Base-by-base conservation (phyloP, 2,329 filamentous ascomycete species). In the Xylariaceae sp. region DNA sequence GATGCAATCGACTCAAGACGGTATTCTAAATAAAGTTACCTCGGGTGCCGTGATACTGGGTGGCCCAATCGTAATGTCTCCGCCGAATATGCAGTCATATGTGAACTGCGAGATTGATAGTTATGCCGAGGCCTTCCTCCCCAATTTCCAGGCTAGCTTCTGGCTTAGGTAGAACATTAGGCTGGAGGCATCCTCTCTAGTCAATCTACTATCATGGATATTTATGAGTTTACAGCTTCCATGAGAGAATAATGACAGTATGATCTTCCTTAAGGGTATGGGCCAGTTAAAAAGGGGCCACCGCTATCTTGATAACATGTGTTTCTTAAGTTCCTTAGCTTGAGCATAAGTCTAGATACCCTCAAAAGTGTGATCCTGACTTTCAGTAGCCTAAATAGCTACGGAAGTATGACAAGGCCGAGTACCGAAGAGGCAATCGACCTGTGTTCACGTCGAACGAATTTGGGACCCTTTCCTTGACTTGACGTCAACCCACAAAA, bases 91-190 rank as follows among this genome's bases (percentile, higher is more conserved):
- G 43, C 44, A 20, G 51, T 62, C 51, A 48, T 54, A 60, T 57
- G 47, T 62, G 50, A 57, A 41, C 57, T 58, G 56, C 52, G 47
- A 60, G 54, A 62, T 62, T 47, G 54, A 42, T 47, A 37, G 40
- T 57, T 57, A 60, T 57, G 48, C 54, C 23, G 45, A 52, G 49
- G 54, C 51, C 43, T 50, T 51, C 43, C 54, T 7, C 5, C 32
- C 32, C 32, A 37, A 16, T 37, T 37, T 37, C 14, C 32, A 37
- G 32, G 7, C 32, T 10, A 37, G 14, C 32, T 37, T 37, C 10
- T 5, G 10, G 6, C 10, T 10, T 10, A 29, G 10, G 26, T 29
- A 29, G n/a, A 29, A 10, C 26, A 29, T 10, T 29, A 29, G 5
- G 26, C 26, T 29, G n/a, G n/a, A 29, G 45, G 20, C 19, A 23